A percentile compares a stretch with the other conserved stretches of the same genome.
Evolutionary conservation across 1,284 basidiomycete species (phyloP).

Genomic region (Mycena citricolor): DNA sequence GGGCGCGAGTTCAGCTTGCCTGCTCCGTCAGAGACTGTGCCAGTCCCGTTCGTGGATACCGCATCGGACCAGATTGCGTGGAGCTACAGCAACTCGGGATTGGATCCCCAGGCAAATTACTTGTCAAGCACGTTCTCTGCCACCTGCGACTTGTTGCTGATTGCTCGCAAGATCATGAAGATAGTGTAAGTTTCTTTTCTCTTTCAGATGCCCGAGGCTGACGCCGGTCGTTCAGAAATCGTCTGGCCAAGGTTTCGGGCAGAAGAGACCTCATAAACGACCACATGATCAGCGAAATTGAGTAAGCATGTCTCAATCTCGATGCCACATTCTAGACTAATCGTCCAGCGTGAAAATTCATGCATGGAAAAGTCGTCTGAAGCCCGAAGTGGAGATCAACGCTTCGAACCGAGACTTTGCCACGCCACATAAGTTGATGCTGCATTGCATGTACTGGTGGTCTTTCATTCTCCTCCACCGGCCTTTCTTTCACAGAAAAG

Average conservation of each 20-base stretch:
- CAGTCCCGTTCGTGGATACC: slow-evolving; percentile 39
- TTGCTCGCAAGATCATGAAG: slow-evolving; percentile 47
- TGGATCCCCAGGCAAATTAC: slow-evolving; percentile 38
- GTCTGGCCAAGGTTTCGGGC: slow-evolving; percentile 29
- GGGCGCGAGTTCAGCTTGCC: slow-evolving; percentile 46
- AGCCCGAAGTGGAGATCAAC: slow-evolving; percentile 43
- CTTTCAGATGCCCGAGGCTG: not conserved
- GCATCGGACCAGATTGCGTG: slow-evolving; percentile 38
- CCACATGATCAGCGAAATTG: slow-evolving; percentile 39
- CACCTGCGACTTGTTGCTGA: slow-evolving; percentile 45
- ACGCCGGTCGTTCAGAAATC: slow-evolving; percentile 29
- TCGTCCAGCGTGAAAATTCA: slow-evolving; percentile 44
- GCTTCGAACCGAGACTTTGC: slow-evolving; percentile 39
- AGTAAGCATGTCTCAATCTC: slow-evolving; percentile 31
- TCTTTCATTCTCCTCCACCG: slow-evolving; percentile 53
- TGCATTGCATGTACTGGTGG: slow-evolving; percentile 57
- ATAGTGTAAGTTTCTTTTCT: slow-evolving; percentile 40
- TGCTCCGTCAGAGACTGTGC: slow-evolving; percentile 32
- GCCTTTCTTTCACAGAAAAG: slow-evolving; percentile 48
- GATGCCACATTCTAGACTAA: not conserved
- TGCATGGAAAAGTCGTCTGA: slow-evolving; percentile 46
- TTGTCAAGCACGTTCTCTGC: slow-evolving; percentile 44
- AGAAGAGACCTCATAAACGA: slow-evolving; percentile 28
- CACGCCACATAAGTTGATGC: slow-evolving; percentile 53
- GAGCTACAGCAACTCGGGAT: slow-evolving; percentile 34